A percentile compares a stretch with the other conserved stretches of the same genome.
Conservation (phyloP, 1,284 basidiomycete genomes). For the Entoloma clypeatum region DNA sequence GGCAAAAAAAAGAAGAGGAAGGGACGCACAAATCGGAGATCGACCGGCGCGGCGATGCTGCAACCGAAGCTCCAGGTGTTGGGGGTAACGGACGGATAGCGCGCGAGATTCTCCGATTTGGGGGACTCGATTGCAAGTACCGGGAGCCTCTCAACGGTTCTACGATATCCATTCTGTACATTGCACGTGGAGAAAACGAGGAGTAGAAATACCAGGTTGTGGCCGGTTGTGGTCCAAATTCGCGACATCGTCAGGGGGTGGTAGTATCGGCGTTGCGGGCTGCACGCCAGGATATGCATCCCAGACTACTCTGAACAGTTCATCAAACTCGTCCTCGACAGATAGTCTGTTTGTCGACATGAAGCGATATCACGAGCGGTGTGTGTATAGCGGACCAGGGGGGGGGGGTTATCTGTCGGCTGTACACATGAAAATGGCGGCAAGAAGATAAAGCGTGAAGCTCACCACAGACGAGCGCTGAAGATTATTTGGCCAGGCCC, state of each 20-base stretch:
- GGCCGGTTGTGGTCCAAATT: constrained; percentile 1
- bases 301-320: constrained; percentile 18
- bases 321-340: constrained; percentile 17
- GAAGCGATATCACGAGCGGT: no score
- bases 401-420: no score
- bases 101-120: constrained; percentile 15
- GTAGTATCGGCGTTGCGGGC: neutral
- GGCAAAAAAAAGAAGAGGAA: neutral
- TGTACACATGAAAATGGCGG: no score
- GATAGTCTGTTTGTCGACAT: constrained; percentile 11
- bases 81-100: constrained; percentile 27
- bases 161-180: constrained; percentile 1
- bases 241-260: neutral
- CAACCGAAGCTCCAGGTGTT: constrained; percentile 21
- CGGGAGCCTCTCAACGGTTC: constrained; percentile 8
- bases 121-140: constrained; percentile 17
- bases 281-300: constrained; percentile 13
- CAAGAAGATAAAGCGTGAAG: no score
- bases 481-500: no score
- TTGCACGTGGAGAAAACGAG: constrained; percentile 5
- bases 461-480: no score
- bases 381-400: no score
- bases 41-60: constrained; percentile 4
- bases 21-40: constrained; percentile 16
- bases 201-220: constrained; percentile 8